phyloP scores from a whole-genome alignment of 495 filamentous ascomycete genomes.

The Eremomyces bilateralis region DNA sequence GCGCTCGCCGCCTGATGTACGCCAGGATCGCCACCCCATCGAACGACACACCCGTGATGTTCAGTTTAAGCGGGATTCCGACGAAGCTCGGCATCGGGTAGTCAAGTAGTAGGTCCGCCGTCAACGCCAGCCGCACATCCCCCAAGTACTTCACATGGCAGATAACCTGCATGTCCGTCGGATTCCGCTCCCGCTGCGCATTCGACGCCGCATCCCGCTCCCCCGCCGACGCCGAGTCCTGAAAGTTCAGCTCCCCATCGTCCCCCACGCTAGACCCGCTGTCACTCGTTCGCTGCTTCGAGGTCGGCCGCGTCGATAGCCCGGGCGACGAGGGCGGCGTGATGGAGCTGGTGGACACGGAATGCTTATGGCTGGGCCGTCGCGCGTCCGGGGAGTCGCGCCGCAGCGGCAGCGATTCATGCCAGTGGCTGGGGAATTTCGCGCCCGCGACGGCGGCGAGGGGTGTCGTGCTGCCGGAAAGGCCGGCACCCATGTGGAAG shows the following conservation, averaged over 20 bases:
- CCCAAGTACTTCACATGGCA: conserved; percentile 76
- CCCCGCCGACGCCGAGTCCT: conserved; percentile 2
- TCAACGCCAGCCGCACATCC: conserved; percentile 64
- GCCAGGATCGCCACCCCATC: conserved; percentile 84
- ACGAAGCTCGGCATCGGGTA: conserved; percentile 97
- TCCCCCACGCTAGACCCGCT: conserved; percentile 5
- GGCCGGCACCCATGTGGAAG: conserved; percentile 59
- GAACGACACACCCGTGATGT: conserved; percentile 83
- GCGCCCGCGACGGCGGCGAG: conserved; percentile 66
- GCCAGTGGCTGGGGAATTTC: conserved; percentile 31
- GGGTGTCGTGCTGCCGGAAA: conserved; percentile 72
- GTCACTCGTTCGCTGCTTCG: conserved; percentile 12
- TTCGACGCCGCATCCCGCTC: conserved; percentile 8
- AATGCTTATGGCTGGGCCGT: not conserved
- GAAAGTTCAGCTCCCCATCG: too few species aligned
- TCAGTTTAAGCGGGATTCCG: conserved; percentile 71
- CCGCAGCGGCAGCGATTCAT: too few species aligned
- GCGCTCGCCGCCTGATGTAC: conserved; percentile 43
- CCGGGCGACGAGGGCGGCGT: conserved; percentile 16
- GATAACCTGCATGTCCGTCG: conserved; percentile 62
- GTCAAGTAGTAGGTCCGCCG: conserved; percentile 84
- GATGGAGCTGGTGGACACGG: conserved; percentile 11
- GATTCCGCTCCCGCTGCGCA: conserved; percentile 13
- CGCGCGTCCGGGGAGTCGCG: not conserved
- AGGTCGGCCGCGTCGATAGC: conserved; percentile 15